Conservation (phyloP, 2,329 filamentous ascomycete genomes). For the Colletotrichum karsti region DNA sequence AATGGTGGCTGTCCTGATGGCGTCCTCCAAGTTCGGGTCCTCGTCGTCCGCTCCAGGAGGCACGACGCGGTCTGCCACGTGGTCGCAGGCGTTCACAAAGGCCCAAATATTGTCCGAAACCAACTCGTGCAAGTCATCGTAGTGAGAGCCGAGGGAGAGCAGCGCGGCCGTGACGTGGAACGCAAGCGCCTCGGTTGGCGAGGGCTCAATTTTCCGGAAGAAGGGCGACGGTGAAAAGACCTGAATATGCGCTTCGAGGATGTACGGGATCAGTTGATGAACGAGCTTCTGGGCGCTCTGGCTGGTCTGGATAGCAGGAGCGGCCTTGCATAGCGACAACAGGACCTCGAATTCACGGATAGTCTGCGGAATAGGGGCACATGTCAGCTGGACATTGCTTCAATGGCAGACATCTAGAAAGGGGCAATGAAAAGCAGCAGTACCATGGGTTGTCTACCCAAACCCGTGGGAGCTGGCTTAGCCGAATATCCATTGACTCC, state of each 20-base stretch:
- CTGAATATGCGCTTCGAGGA: slow-evolving; percentile 85
- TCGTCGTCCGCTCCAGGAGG: slow-evolving; percentile 63
- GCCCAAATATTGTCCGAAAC: slow-evolving; percentile 73
- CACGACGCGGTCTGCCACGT: slow-evolving; percentile 64
- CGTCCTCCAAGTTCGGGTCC: slow-evolving; percentile 70
- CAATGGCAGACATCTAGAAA: not conserved
- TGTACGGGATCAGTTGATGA: slow-evolving; percentile 82
- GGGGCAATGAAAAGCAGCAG: slow-evolving; percentile 21
- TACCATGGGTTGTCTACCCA: slow-evolving; percentile 71
- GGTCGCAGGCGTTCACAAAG: slow-evolving; percentile 77
- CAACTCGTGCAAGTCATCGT: slow-evolving; percentile 72
- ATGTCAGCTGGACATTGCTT: not conserved
- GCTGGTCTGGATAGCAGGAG: slow-evolving; percentile 74
- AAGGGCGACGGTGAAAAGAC: slow-evolving; percentile 81
- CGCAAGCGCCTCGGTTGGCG: slow-evolving; percentile 86
- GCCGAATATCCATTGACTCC: slow-evolving; percentile 57
- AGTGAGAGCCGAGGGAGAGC: slow-evolving; percentile 80
- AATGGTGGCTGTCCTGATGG: slow-evolving; percentile 76
- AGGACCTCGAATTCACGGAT: slow-evolving; percentile 92
- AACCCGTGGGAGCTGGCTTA: slow-evolving; percentile 44
- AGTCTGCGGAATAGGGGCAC: slow-evolving; percentile 60
- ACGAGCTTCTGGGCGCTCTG: slow-evolving; percentile 82
- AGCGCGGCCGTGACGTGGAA: slow-evolving; percentile 82
- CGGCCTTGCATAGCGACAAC: slow-evolving; percentile 89
- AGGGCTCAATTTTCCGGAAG: slow-evolving; percentile 84